phyloP scores from a whole-genome alignment of 2,329 filamentous ascomycete species.

The Botrytis fragariae region DNA sequence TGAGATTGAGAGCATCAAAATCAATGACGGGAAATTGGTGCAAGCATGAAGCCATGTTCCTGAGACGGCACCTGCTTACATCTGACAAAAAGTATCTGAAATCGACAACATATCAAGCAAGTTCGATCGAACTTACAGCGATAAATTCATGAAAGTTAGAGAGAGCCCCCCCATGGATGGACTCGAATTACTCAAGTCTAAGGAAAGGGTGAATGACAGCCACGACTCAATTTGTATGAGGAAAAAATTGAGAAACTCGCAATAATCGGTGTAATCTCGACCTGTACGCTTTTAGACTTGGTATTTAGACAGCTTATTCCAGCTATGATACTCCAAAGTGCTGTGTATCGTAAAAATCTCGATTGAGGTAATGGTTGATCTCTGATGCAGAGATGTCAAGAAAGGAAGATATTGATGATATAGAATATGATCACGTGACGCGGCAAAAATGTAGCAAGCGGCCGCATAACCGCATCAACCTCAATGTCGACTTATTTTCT shows the following conservation, averaged over 20 bases:
- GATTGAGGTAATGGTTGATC: not conserved
- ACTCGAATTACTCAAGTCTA: not conserved
- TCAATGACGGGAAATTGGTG: not conserved
- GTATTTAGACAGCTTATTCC: not conserved
- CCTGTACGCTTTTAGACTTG: not conserved
- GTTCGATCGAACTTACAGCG: not conserved
- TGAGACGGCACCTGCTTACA: not conserved
- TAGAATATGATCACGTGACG: not conserved
- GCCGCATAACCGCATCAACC: constrained; percentile 12
- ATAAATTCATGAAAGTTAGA: not conserved
- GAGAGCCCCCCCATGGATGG: not conserved
- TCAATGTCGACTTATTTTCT: constrained; percentile 8
- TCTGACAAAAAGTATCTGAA: not conserved
- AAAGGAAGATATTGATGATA: not conserved
- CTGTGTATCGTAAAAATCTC: not conserved
- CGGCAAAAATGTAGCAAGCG: not conserved
- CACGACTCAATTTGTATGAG: too few species aligned
- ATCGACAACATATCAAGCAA: not conserved
- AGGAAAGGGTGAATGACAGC: not conserved
- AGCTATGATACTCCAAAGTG: not conserved
- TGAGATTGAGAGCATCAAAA: not conserved
- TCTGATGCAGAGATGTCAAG: not conserved
- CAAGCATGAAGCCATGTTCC: not conserved
- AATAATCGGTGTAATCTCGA: not conserved
- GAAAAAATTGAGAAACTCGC: not conserved